Conservation (phyloP, 805 yeast species). For the Lachancea fermentati region DNA sequence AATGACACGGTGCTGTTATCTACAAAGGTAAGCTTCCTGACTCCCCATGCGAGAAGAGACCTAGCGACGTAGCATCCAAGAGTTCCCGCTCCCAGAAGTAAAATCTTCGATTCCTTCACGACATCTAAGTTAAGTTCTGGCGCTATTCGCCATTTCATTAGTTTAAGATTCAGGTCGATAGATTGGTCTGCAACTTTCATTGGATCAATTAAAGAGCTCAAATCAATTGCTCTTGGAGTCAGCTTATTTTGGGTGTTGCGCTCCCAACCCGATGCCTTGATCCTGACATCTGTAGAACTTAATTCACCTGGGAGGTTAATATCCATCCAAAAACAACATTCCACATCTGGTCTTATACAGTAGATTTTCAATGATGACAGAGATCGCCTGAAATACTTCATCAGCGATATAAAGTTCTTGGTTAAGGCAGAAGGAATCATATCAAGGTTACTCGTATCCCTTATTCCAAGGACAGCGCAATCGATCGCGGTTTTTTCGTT, state of each 20-base stretch:
- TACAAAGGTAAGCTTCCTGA: constrained; percentile 74
- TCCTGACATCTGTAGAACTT: constrained; percentile 14
- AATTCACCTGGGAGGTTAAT: constrained; percentile 11
- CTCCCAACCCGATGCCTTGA: constrained; percentile 84
- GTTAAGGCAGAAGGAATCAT: constrained; percentile 47
- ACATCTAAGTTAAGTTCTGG: constrained; percentile 71
- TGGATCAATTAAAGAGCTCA: constrained; percentile 80
- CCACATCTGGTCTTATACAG: constrained; percentile 34
- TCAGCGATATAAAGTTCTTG: constrained; percentile 50
- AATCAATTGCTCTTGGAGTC: constrained; percentile 77
- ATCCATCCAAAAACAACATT: constrained; percentile 27
- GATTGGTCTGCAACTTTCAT: constrained; percentile 81
- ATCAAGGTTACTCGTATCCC: constrained; percentile 35
- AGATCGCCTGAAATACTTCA: constrained; percentile 33
- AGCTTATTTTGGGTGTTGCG: constrained; percentile 65
- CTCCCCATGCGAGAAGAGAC: constrained; percentile 92
- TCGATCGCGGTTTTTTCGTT: constrained; percentile 6
- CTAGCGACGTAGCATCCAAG: constrained; percentile 89
- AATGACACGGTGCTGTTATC: constrained; percentile 86
- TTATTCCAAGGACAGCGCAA: constrained; percentile 31
- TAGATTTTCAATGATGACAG: constrained; percentile 33
- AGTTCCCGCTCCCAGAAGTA: constrained; percentile 94
- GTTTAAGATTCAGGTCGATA: constrained; percentile 79
- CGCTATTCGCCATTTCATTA: constrained; percentile 95
- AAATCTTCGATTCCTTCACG: constrained; percentile 54